Evolutionary conservation across 345 rosid genomes (phyloP).

Genomic region (Euclidium syriacum): DNA sequence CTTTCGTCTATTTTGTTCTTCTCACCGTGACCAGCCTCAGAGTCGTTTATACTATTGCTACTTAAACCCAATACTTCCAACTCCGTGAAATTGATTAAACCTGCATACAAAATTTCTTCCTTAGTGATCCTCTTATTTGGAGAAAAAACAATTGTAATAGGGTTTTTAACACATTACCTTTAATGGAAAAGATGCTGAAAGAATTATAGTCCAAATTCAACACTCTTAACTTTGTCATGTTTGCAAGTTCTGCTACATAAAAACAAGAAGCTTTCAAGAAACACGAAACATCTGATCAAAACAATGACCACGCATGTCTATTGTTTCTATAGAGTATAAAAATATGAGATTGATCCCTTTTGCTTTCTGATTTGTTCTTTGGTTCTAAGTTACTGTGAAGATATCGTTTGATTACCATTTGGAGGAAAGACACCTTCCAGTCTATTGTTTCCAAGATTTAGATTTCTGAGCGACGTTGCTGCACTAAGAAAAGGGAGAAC

Average conservation of each 20-base stretch:
- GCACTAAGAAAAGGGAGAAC: neutral
- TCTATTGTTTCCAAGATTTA: neutral
- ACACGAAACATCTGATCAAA: no score
- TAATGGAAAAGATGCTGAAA: no score
- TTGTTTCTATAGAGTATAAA: no score
- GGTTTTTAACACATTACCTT: no score
- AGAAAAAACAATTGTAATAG: no score
- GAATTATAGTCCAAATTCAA: no score
- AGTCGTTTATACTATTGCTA: neutral
- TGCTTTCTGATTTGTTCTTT: neutral
- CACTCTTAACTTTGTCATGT: no score
- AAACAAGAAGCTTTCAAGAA: no score
- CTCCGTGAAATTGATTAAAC: neutral
- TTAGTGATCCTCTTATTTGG: neutral
- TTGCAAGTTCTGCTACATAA: no score
- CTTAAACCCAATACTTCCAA: neutral
- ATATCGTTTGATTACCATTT: neutral
- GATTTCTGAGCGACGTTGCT: neutral
- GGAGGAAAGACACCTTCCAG: neutral
- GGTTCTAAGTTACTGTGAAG: neutral
- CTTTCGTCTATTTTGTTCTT: no score
- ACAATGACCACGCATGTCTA: neutral
- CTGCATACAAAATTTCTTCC: neutral
- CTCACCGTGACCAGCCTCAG: neutral
- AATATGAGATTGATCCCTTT: neutral